Percentiles rank a stretch among this genome's conserved stretches.
Evolutionary conservation across 2,329 filamentous ascomycete species (phyloP).

Genomic region (Apiospora sp.): DNA sequence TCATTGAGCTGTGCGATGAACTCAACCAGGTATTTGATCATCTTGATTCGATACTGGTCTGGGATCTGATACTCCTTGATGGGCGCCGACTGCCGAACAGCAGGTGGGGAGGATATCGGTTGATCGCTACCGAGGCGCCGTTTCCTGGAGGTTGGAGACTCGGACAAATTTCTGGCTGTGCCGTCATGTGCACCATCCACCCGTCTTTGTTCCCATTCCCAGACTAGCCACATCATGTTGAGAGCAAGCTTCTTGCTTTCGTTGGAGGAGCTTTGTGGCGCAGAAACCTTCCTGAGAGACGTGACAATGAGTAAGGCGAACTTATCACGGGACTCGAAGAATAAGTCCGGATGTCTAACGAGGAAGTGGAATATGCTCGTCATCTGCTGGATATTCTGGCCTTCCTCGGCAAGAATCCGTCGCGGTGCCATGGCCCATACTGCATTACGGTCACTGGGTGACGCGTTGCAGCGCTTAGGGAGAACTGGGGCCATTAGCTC

Average conservation of each 20-base stretch:
- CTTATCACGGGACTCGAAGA: constrained; percentile 93
- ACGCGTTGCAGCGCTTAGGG: constrained; percentile 78
- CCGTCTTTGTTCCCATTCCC: constrained; percentile 89
- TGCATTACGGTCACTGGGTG: constrained; percentile 75
- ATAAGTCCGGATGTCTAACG: constrained; percentile 88
- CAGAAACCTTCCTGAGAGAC: constrained; percentile 86
- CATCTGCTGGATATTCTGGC: constrained; percentile 93
- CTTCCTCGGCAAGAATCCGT: constrained; percentile 91
- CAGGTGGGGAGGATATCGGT: constrained; percentile 62
- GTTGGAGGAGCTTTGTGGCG: constrained; percentile 82
- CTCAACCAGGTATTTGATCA: constrained; percentile 94
- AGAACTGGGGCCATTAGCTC: constrained; percentile 95
- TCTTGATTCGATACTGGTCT: constrained; percentile 72
- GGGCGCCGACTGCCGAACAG: constrained; percentile 53
- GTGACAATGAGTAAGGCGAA: constrained; percentile 89
- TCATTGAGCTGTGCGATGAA: constrained; percentile 93
- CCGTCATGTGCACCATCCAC: constrained; percentile 65
- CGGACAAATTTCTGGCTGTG: constrained; percentile 56
- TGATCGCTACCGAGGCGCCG: constrained; percentile 75
- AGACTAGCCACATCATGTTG: constrained; percentile 89
- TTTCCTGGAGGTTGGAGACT: constrained; percentile 79
- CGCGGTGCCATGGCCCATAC: constrained; percentile 91
- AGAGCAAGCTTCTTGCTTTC: constrained; percentile 92
- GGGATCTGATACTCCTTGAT: constrained; percentile 75
- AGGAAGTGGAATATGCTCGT: constrained; percentile 98